Evolutionary conservation across 495 filamentous ascomycete genomes (phyloP).

Genomic region (Hyaloscypha finlandica): DNA sequence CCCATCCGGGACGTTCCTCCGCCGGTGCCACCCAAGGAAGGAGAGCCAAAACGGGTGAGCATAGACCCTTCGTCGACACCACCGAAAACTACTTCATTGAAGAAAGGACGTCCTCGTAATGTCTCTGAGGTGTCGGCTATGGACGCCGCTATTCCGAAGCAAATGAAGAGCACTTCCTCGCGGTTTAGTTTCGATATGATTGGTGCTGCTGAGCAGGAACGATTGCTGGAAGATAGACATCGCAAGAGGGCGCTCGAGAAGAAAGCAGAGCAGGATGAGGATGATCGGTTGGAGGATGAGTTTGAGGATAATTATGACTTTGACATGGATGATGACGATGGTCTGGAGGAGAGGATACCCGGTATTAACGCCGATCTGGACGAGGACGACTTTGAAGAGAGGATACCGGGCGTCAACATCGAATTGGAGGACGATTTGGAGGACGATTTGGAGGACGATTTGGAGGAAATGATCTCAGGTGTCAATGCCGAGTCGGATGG

Average conservation of each 20-base stretch:
- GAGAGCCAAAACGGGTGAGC: conserved; percentile 41
- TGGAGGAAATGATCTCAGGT: conserved; percentile 34
- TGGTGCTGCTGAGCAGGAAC: conserved; percentile 79
- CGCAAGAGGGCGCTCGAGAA: conserved; percentile 67
- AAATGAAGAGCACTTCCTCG: conserved; percentile 84
- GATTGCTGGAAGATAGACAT: conserved; percentile 81
- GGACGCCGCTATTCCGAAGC: conserved; percentile 55
- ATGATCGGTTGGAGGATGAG: conserved; percentile 56
- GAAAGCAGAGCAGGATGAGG: conserved; percentile 40
- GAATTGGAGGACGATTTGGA: conserved; percentile 32
- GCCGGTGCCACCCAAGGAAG: conserved; percentile 34
- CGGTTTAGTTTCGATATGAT: conserved; percentile 93
- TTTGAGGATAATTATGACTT: conserved; percentile 71
- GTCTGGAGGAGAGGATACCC: conserved; percentile 74
- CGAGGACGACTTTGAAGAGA: conserved; percentile 40
- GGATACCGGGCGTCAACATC: conserved; percentile 38
- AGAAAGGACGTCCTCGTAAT: conserved; percentile 41
- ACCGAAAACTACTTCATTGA: conserved; percentile 40
- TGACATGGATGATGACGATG: conserved; percentile 71
- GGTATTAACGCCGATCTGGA: conserved; percentile 69
- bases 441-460: conserved; percentile 39
- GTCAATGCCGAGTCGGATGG: conserved; percentile 37
- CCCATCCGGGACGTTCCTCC: conserved; percentile 20
- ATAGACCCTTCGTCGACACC: conserved; percentile 33
- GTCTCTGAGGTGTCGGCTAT: conserved; percentile 50